These are phyloP conservation scores for Pythium phragmiticola DNA, from an alignment of 352 stramenopile species.

Conservation along the genomic window DNA sequence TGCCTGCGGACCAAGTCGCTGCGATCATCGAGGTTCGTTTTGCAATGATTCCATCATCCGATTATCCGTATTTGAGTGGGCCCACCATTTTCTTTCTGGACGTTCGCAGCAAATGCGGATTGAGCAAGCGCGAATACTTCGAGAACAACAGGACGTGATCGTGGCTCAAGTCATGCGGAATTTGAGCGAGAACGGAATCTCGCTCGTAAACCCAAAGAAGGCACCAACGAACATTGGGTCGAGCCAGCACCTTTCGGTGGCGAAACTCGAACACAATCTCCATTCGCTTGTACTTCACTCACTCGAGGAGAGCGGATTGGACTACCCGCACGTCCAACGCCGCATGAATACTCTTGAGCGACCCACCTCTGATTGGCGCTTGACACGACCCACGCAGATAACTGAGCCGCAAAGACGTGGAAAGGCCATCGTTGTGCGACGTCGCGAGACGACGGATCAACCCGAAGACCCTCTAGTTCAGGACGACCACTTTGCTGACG, in stretches of 20 bases:
- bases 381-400: neutral
- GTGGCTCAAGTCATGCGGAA: constrained; percentile 60
- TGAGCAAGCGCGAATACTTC: constrained; percentile 49
- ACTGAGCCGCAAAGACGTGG: neutral
- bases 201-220: neutral
- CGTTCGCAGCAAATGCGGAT: constrained; percentile 27
- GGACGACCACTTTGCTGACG: neutral
- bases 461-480: neutral
- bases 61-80: neutral
- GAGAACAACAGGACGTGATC: constrained; percentile 55
- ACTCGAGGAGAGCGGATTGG: constrained; percentile 53
- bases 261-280: constrained; percentile 48
- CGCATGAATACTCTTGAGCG: constrained; percentile 5
- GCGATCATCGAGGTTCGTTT: constrained; percentile 28
- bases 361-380: neutral
- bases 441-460: neutral
- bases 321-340: constrained; percentile 55
- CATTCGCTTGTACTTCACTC: constrained; percentile 55
- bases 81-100: neutral
- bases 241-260: neutral
- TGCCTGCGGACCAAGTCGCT: constrained; percentile 31
- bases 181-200: constrained; percentile 37
- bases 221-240: neutral
- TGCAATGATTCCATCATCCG: neutral
- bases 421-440: neutral